phyloP scores from a whole-genome alignment of 2,329 filamentous ascomycete species.

The Ascomycota sp. region DNA sequence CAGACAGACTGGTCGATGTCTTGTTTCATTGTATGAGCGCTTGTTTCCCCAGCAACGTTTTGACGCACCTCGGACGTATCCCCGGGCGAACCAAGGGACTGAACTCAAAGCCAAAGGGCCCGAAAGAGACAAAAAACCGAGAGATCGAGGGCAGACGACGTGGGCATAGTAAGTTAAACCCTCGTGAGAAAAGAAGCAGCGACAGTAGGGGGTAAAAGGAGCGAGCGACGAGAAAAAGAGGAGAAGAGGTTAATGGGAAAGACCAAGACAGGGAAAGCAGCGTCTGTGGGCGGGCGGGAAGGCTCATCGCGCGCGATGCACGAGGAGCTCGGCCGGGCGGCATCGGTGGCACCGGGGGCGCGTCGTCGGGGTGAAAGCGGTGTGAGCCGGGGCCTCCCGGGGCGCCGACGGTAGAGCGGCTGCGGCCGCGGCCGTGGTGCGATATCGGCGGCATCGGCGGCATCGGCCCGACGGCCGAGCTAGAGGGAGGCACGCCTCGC shows the following conservation, averaged over 20 bases:
- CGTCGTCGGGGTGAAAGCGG: no score
- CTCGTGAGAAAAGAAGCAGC: background rate
- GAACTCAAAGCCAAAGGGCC: background rate
- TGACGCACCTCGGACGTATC: no score
- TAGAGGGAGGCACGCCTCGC: constrained; percentile 1
- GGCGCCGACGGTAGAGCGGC: constrained; percentile 7
- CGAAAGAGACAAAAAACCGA: background rate
- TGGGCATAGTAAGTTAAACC: background rate
- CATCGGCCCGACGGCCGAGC: background rate
- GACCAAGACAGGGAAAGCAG: background rate
- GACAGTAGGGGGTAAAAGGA: background rate
- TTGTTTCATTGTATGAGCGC: background rate
- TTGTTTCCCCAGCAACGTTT: no score
- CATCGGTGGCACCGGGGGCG: no score
- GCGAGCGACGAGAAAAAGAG: background rate
- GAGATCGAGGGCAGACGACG: background rate
- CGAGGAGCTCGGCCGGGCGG: constrained; percentile 11
- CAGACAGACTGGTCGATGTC: no score
- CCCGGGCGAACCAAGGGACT: no score
- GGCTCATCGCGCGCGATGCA: constrained; percentile 8
- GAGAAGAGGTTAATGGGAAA: background rate
- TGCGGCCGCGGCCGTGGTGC: constrained; percentile 4
- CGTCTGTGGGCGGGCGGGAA: no score
- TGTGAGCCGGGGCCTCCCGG: constrained; percentile 6
- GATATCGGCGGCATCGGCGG: background rate